phyloP scores from a whole-genome alignment of 257 asterid species.

The Perilla frutescens region DNA sequence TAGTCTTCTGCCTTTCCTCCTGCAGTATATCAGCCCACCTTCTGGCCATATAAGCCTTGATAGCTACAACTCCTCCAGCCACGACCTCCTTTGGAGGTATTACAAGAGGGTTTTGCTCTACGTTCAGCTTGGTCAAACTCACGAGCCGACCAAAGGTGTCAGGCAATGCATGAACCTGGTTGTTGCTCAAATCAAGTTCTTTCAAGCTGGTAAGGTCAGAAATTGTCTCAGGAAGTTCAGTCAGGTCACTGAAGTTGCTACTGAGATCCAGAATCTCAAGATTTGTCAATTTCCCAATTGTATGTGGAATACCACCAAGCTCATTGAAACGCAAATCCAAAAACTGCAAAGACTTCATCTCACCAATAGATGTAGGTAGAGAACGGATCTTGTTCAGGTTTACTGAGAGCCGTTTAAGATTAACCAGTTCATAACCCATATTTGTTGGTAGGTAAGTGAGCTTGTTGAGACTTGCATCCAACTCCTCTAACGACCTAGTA shows the following conservation, averaged over 20 bases:
- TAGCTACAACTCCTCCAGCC: constrained; percentile 67
- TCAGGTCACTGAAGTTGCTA: constrained; percentile 84
- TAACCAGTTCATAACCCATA: constrained; percentile 70
- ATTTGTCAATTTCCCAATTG: constrained; percentile 66
- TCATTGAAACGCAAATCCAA: constrained; percentile 83
- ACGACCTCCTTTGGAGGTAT: constrained; percentile 80
- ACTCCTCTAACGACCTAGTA: constrained; percentile 70
- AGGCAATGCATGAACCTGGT: constrained; percentile 86
- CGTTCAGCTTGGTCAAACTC: constrained; percentile 59
- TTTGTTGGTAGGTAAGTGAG: constrained; percentile 87
- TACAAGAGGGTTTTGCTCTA: constrained; percentile 82
- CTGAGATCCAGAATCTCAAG: constrained; percentile 79
- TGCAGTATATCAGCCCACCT: constrained; percentile 61
- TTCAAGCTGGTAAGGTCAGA: constrained; percentile 72
- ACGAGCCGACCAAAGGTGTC: constrained; percentile 68
- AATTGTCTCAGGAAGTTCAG: constrained; percentile 73
- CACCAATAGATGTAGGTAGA: constrained; percentile 83
- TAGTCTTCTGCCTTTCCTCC: constrained; percentile 56
- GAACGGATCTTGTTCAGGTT: constrained; percentile 78
- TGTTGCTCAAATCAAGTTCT: constrained; percentile 92
- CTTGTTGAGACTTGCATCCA: constrained; percentile 79
- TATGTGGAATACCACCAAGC: constrained; percentile 68
- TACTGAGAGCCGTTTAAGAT: constrained; percentile 61
- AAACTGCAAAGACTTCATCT: constrained; percentile 67
- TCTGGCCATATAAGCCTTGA: constrained; percentile 67